A percentile compares a stretch with the other conserved stretches of the same genome.
These are phyloP conservation scores for Paradendryphiella salina DNA, from an alignment of 2,329 filamentous ascomycete species.

Conservation along the genomic window DNA sequence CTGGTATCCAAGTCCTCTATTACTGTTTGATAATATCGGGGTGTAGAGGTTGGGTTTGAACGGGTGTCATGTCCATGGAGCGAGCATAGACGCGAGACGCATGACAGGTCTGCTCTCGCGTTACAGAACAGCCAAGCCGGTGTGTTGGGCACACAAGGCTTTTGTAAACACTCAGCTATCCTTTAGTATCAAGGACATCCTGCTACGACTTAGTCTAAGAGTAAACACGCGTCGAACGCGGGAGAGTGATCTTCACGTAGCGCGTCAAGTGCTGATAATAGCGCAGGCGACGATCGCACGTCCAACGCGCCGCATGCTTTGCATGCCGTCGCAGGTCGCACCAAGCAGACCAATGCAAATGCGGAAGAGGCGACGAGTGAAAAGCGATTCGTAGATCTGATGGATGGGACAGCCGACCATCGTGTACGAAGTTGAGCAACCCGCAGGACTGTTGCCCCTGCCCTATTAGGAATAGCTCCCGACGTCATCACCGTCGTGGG, in stretches of 20 bases:
- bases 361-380: no score
- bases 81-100: not conserved
- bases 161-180: not conserved
- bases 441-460: conserved; percentile 16
- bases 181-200: not conserved
- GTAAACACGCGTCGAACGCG: no score
- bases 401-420: no score
- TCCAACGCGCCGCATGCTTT: not conserved
- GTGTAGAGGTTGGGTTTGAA: not conserved
- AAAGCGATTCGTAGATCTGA: no score
- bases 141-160: not conserved
- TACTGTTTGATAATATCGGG: not conserved
- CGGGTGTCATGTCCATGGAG: not conserved
- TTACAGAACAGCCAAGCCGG: conserved; percentile 1
- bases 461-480: conserved; percentile 20
- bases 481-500: conserved; percentile 23
- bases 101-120: not conserved
- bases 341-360: no score
- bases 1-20: not conserved
- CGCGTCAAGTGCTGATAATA: no score
- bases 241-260: no score
- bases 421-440: not conserved
- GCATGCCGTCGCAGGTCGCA: not conserved
- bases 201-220: not conserved
- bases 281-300: not conserved